Evolutionary conservation across 2,329 filamentous ascomycete species (phyloP).

Genomic region (Colletotrichum limetticola): DNA sequence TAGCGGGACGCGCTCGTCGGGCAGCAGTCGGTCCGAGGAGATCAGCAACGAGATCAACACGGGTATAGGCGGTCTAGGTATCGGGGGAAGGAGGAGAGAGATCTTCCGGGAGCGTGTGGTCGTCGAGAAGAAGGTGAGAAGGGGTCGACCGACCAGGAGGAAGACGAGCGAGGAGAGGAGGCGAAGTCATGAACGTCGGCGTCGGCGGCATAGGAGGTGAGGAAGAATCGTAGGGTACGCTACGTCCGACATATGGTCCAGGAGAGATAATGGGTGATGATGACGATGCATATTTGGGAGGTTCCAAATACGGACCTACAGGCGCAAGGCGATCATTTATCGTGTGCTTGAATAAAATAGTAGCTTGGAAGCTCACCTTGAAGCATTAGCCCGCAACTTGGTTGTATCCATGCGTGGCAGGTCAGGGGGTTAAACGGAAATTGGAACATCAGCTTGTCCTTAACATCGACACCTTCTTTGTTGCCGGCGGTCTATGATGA

Average conservation of each 20-base stretch:
- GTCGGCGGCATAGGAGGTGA: not conserved
- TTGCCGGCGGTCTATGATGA: constrained; percentile 34
- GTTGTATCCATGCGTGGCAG: not conserved
- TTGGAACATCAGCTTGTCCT: constrained; percentile 27
- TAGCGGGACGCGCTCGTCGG: not conserved
- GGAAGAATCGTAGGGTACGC: not conserved
- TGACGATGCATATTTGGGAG: not conserved
- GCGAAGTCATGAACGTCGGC: constrained; percentile 8
- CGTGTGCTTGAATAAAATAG: not conserved
- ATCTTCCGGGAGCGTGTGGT: constrained; percentile 1
- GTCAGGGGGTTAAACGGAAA: not conserved
- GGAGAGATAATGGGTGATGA: not conserved
- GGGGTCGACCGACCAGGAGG: constrained; percentile 1
- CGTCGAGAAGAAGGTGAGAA: constrained; percentile 6
- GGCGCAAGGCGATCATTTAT: not conserved
- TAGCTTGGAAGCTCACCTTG: not conserved
- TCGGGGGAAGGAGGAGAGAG: not conserved
- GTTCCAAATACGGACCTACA: not conserved
- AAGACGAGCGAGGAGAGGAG: constrained; percentile 8
- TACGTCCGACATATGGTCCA: not conserved
- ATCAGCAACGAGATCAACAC: constrained; percentile 2
- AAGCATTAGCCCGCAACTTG: not conserved
- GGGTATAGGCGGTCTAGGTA: not conserved
- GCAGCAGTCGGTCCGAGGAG: constrained; percentile 5
- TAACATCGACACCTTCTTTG: constrained; percentile 32